A percentile compares a stretch with the other conserved stretches of the same genome.
These are phyloP conservation scores for Spiraea crenata DNA, from an alignment of 331 rosid species.

Conservation along the genomic window DNA sequence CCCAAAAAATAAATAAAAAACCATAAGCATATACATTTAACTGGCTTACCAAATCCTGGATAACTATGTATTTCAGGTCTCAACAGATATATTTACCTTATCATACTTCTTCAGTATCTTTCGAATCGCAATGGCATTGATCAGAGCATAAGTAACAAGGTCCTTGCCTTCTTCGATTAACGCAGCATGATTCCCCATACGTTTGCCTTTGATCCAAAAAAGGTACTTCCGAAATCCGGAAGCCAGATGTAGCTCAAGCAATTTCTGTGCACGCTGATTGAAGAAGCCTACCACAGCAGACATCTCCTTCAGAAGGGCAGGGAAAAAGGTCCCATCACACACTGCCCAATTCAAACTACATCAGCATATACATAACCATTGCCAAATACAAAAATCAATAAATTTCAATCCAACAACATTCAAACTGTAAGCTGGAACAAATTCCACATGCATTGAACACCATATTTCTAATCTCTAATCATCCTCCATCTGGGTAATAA, in stretches of 20 bases:
- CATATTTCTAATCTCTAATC: neutral
- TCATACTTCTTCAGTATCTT: constrained; percentile 88
- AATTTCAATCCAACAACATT: neutral
- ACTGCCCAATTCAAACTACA: constrained; percentile 39
- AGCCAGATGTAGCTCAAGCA: constrained; percentile 75
- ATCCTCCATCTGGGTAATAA: neutral
- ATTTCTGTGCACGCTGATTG: constrained; percentile 65
- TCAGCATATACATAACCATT: neutral
- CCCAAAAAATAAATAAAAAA: constrained; percentile 19
- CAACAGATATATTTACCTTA: constrained; percentile 43
- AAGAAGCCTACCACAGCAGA: constrained; percentile 73
- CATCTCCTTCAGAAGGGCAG: constrained; percentile 79
- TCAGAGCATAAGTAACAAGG: constrained; percentile 72
- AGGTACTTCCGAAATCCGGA: constrained; percentile 75
- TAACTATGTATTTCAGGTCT: neutral
- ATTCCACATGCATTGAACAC: neutral
- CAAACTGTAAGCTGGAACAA: neutral
- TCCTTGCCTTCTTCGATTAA: constrained; percentile 72
- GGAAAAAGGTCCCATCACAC: constrained; percentile 92
- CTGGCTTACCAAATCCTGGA: neutral
- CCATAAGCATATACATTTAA: neutral
- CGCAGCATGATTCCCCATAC: constrained; percentile 34
- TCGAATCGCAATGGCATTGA: constrained; percentile 75
- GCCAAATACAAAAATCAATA: neutral
- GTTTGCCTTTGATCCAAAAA: constrained; percentile 57